Percentiles rank a stretch among this genome's conserved stretches.
Conservation (phyloP, 1,284 basidiomycete species). For the Schizophyllum amplum region DNA sequence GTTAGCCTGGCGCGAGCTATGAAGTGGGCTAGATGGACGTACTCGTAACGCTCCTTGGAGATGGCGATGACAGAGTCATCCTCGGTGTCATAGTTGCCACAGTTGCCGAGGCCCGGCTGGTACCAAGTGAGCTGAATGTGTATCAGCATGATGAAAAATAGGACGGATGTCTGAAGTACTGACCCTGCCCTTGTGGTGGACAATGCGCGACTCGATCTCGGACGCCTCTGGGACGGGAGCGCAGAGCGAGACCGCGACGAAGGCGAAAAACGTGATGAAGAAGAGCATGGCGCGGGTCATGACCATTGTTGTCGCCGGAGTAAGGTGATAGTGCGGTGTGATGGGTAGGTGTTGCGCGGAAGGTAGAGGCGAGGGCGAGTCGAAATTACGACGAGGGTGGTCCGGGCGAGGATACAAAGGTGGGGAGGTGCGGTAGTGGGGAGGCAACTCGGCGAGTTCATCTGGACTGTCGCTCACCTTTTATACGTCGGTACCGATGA, state of each 20-base stretch:
- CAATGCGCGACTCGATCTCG: conserved; percentile 39
- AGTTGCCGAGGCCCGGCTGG: conserved; percentile 5
- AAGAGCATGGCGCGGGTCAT: conserved; percentile 35
- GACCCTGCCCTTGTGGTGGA: conserved; percentile 19
- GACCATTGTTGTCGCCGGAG: conserved; percentile 8
- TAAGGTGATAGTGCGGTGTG: conserved; percentile 3
- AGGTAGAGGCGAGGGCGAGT: conserved; percentile 7
- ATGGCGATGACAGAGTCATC: conserved; percentile 41
- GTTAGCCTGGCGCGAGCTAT: conserved; percentile 14
- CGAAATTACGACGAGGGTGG: background rate
- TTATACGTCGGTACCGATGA: background rate
- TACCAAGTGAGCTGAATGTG: conserved; percentile 33
- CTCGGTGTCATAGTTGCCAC: conserved; percentile 22
- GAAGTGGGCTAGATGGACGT: conserved; percentile 32
- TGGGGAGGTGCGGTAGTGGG: background rate
- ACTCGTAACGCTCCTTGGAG: conserved; percentile 32
- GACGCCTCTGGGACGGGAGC: conserved; percentile 33
- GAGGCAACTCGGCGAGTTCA: background rate
- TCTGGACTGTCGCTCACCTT: background rate
- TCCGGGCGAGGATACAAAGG: background rate
- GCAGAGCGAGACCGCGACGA: conserved; percentile 29
- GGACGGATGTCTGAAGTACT: background rate
- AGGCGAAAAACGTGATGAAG: conserved; percentile 34
- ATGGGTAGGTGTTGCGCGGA: conserved; percentile 7
- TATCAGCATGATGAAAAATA: conserved; percentile 11